These are phyloP conservation scores for Thuidium tamariscinum DNA, from an alignment of 225 moss, liverwort and hornwort genomes.

Conservation along the genomic window DNA sequence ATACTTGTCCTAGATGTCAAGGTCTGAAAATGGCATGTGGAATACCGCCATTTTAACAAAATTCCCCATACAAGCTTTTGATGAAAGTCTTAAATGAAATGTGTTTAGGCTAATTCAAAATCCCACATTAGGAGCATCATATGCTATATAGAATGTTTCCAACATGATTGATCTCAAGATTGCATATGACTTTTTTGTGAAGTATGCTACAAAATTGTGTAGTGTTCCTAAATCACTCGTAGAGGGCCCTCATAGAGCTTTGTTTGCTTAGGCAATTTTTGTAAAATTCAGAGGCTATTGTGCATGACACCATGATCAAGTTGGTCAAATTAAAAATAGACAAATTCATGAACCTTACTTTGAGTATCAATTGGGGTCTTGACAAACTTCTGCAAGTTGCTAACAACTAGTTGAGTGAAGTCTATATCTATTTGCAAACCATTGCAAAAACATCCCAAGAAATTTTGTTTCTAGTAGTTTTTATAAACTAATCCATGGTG, in stretches of 20 bases:
- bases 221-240: slow-evolving; percentile 72
- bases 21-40: no score
- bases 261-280: slow-evolving; percentile 55
- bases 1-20: no score
- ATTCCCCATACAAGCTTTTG: no score
- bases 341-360: slow-evolving; percentile 58
- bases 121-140: slow-evolving; percentile 58
- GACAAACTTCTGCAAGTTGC: slow-evolving; percentile 43
- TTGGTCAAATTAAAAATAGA: slow-evolving; percentile 75
- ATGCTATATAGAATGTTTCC: slow-evolving; percentile 81
- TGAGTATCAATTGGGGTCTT: slow-evolving; percentile 64
- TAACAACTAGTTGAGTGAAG: slow-evolving; percentile 72
- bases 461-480: slow-evolving; percentile 52
- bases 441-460: slow-evolving; percentile 66
- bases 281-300: slow-evolving; percentile 61
- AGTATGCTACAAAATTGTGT: slow-evolving; percentile 73
- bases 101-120: slow-evolving; percentile 44
- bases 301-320: slow-evolving; percentile 78
- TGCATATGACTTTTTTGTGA: slow-evolving; percentile 58
- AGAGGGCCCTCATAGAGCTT: slow-evolving; percentile 60
- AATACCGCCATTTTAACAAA: no score
- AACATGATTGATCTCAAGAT: slow-evolving; percentile 84
- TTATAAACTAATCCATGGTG: slow-evolving; percentile 60
- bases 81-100: slow-evolving; percentile 60
- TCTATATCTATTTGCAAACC: slow-evolving; percentile 56